These are phyloP conservation scores for Vickermania spadyakhi DNA, from an alignment of 208 protist genomes.

Conservation along the genomic window DNA sequence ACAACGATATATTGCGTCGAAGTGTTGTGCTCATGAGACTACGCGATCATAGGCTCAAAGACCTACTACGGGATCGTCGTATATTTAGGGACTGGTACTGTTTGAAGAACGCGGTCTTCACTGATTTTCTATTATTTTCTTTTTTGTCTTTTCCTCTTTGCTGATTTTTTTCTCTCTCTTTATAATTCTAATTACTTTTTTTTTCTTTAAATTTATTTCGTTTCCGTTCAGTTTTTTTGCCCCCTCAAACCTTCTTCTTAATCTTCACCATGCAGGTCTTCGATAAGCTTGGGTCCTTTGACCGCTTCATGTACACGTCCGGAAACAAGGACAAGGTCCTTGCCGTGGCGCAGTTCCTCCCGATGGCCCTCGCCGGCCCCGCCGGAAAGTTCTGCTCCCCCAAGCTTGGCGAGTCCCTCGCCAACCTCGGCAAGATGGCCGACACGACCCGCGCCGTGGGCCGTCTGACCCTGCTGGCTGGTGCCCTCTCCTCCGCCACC, in stretches of 20 bases:
- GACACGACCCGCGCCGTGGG: slow-evolving; percentile 81
- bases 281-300: slow-evolving; percentile 14
- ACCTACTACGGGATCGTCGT: no score
- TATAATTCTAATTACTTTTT: no score
- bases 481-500: slow-evolving; percentile 52
- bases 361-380: slow-evolving; percentile 53
- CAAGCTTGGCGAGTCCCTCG: slow-evolving; percentile 51
- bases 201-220: slow-evolving; percentile 15
- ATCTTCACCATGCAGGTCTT: background rate
- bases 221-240: slow-evolving; percentile 5
- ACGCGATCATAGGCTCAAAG: no score
- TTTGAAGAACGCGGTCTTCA: no score
- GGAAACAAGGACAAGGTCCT: slow-evolving; percentile 86
- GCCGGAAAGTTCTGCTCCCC: slow-evolving; percentile 33
- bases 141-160: slow-evolving; percentile 15
- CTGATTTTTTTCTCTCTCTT: slow-evolving; percentile 9
- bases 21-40: no score
- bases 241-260: slow-evolving; percentile 1
- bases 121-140: slow-evolving; percentile 13
- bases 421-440: slow-evolving; percentile 64
- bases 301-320: slow-evolving; percentile 56
- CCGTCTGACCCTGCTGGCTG: slow-evolving; percentile 69
- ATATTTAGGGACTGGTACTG: no score
- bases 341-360: slow-evolving; percentile 82
- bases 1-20: no score